Evolutionary conservation across 768 basidiomycete species (phyloP), one percentile per base, ranked within the genome.

Genomic region (Amanita fuliginea): DNA sequence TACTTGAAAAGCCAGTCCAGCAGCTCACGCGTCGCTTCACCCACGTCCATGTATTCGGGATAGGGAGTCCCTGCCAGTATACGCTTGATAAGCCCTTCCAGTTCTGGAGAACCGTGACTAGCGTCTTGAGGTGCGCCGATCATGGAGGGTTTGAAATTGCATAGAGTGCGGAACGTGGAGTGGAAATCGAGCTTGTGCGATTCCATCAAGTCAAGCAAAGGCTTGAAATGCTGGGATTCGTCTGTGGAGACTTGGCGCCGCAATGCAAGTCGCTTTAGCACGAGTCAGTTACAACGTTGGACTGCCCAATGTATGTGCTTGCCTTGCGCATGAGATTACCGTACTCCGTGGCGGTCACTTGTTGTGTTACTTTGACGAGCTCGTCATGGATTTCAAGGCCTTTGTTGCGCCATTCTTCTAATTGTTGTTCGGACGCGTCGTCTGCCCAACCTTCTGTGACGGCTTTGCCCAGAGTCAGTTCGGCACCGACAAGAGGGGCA

Each of bases 401-500:
- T 7, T 68, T 66, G 41, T 74, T 66, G 10, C 71, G 72, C 84
- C 88, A 92, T 19, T 71, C 72, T 6, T 74, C 66, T 34, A 87
- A 56, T 52, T 77, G 73, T 16, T 81, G 80, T 9, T 71, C 56
- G 3, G 73, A 63, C 0, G 58, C 73, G 13, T 67, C 67, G 7
- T 75, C 67, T 0, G 81, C 81, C 89, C 90, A 96, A 1, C 80
- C 85, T 16, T 60, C 47, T 1, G 66, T 56, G 7, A 78, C 71
- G 39, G 76, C 77, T 46, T 71, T 74, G 11, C 77, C 76, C 2
- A 69, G 55, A 28, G 78, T 76, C 14, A 69, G 60, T 58, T 99
- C 95, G 6, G 83, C 86, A 2, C 93, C 93, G 41, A 98, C 82
- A 42, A 99, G 67, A 3, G 91, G 91, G 0, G 87, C 75, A 14